Percentiles rank a stretch among this genome's conserved stretches.
Conservation (phyloP, 495 filamentous ascomycete species). For the Xylaria sp. region DNA sequence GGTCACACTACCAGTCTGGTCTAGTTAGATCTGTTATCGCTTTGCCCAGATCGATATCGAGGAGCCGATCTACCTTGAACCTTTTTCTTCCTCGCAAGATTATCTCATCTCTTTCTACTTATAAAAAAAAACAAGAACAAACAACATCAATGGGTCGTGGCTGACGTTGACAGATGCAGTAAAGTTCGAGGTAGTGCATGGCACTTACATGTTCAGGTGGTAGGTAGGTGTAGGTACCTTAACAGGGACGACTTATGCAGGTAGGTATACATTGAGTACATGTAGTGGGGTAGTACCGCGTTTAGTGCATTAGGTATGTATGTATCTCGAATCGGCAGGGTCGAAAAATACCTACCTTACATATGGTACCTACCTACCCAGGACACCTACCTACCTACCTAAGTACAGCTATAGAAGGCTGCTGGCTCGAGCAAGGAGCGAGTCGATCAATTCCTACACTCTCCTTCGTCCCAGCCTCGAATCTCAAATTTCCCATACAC, state of each 20-base stretch:
- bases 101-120: neutral
- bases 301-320: slow-evolving; percentile 12
- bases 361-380: too few species aligned
- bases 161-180: too few species aligned
- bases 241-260: neutral
- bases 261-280: too few species aligned
- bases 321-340: neutral
- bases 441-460: neutral
- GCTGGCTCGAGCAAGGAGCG: neutral
- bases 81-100: neutral
- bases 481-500: neutral
- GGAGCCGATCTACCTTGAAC: neutral
- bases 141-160: neutral
- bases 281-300: slow-evolving; percentile 9
- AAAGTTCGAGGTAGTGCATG: too few species aligned
- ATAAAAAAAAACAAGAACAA: neutral
- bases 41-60: neutral
- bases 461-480: neutral
- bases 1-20: neutral
- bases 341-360: too few species aligned
- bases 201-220: neutral
- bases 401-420: too few species aligned
- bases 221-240: neutral
- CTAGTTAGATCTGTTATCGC: neutral
- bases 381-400: too few species aligned